Conservation (phyloP, 225 moss, liverwort and hornwort species). For the Marchantia polymorpha region DNA sequence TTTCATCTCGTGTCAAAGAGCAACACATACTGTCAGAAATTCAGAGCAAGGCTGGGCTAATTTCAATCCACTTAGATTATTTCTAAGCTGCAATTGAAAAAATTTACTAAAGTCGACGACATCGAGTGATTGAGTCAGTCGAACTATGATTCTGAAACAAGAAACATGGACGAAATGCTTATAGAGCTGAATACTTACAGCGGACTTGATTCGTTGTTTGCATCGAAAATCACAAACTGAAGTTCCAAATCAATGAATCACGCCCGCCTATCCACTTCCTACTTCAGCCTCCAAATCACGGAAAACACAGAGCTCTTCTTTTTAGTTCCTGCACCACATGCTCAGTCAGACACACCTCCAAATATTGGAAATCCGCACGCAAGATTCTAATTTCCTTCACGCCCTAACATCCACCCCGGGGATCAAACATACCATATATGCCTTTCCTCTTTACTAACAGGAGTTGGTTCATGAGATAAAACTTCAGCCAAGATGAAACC, state of each 20-base stretch:
- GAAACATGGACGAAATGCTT: neutral
- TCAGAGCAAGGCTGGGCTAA: too few species aligned
- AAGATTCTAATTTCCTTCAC: neutral
- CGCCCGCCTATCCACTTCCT: neutral
- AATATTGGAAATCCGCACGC: neutral
- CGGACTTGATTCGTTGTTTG: conserved; percentile 10
- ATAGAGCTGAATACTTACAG: neutral
- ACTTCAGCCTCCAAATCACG: neutral
- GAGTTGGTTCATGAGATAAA: too few species aligned
- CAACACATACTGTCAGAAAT: too few species aligned
- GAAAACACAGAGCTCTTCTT: neutral
- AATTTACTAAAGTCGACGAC: neutral
- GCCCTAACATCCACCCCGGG: neutral
- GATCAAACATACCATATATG: neutral
- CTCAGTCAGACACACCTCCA: neutral
- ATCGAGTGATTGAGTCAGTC: neutral
- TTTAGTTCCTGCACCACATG: conserved; percentile 9
- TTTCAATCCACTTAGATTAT: too few species aligned
- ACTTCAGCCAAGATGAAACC: neutral
- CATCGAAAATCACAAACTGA: conserved; percentile 3
- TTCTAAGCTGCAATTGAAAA: neutral
- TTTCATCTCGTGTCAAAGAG: too few species aligned
- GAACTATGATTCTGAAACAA: neutral
- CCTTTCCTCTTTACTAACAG: neutral
- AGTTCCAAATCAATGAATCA: neutral